Base-by-base conservation (phyloP, 2,329 filamentous ascomycete genomes). In the Aaosphaeria arxii region DNA sequence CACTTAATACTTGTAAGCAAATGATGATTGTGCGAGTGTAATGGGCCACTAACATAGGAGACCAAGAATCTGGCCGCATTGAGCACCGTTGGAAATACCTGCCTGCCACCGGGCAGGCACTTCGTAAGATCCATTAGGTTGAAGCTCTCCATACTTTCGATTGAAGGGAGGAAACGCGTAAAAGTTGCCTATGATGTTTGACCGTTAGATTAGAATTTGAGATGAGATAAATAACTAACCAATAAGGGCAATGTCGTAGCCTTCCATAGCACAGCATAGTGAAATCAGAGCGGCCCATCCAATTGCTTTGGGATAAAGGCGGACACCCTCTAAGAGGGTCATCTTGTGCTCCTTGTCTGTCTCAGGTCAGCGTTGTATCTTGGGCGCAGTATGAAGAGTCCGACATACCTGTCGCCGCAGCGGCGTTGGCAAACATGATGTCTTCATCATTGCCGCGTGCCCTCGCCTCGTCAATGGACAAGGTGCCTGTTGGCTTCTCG, bases 161-260 rank as follows among this genome's bases (percentile, higher is more conserved):
- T 57, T 66, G 67, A 84, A 84, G n/a, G 58, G 49, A 24, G 66
- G 46, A 5, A 78, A 72, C 48, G 81, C 80, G 39, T 84, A 66
- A 64, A 85, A 85, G 49, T 80, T 77, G 43, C 77, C 77, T 59
- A 80, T 82, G 24, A 85, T 69, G 72, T 85, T 84, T 24, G 3
- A 24, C 17, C 17, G 3, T 24, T 24, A 24, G 17, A 24, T 24
- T 24, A 24, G 17, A 24, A 24, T 24, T 24, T 24, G 17, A 24
- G 17, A 24, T 24, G 17, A 24, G 17, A 24, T 24, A 3, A 24
- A 24, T 24, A 24, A 24, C 17, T 24, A 24, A 24, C 17, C 17
- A 24, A 24, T 24, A 24, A 24, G 17, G 17, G 17, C 17, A 52
- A 84, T 78, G 63, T 76, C 76, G 73, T 83, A 85, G 5, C 81